A percentile compares a stretch with the other conserved stretches of the same genome.
phyloP scores from a whole-genome alignment of 306 rosid species.

The Begonia loranthoides region DNA sequence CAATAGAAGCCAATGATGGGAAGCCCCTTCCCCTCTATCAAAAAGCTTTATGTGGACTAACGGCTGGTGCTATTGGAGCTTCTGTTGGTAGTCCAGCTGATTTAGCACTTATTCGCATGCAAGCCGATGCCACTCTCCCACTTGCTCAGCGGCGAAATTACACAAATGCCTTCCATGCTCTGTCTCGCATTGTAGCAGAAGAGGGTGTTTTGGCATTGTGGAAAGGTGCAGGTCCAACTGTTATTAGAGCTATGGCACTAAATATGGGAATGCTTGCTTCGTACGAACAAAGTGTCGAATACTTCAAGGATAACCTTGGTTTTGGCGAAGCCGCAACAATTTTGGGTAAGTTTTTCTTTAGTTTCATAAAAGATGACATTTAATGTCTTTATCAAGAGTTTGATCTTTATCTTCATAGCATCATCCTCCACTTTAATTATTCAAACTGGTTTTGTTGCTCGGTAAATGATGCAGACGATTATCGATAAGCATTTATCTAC shows the following conservation, averaged over 20 bases:
- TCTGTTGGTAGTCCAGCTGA: constrained; percentile 89
- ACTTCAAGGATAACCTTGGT: constrained; percentile 78
- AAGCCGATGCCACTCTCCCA: constrained; percentile 93
- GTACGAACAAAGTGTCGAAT: constrained; percentile 89
- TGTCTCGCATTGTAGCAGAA: constrained; percentile 62
- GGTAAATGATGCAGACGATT: too few relatives aligned
- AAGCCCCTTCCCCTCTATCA: constrained; percentile 97
- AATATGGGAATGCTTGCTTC: constrained; percentile 99
- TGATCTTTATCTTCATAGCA: too few relatives aligned
- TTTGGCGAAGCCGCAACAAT: constrained; percentile 75
- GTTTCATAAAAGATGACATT: background rate
- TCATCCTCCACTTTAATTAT: too few relatives aligned
- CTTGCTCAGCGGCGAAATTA: constrained; percentile 83
- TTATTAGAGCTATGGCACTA: constrained; percentile 96
- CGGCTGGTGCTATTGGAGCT: constrained; percentile 99
- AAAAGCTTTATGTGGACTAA: constrained; percentile 93
- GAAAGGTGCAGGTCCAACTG: constrained; percentile 99
- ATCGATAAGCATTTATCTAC: too few relatives aligned
- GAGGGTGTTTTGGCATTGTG: constrained; percentile 93
- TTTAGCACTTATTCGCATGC: constrained; percentile 96
- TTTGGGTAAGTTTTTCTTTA: constrained; percentile 31
- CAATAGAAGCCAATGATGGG: constrained; percentile 93
- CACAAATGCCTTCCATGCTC: constrained; percentile 93
- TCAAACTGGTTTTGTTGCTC: too few relatives aligned
- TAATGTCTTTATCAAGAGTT: too few relatives aligned